Base-by-base conservation (phyloP, 805 yeast species). In the Schwanniomyces polymorphus region DNA sequence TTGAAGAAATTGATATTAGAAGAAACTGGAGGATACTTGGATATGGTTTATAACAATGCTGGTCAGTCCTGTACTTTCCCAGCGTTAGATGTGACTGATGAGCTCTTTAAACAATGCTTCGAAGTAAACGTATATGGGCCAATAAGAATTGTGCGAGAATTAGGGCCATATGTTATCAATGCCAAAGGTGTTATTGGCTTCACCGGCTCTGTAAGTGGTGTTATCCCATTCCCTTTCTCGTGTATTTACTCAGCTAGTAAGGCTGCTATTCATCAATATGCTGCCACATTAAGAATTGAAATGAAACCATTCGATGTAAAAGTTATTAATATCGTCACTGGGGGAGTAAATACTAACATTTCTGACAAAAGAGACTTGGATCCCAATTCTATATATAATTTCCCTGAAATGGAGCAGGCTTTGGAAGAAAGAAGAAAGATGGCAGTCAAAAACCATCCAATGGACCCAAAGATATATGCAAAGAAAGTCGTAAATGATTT, bases 221-320 rank as follows among this genome's bases (percentile, higher is more conserved):
- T 80, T 12, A 65, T 77, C 10, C 83, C 88, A 2, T 82, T 87
- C 68, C 95, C 95, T 23, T 86, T 83, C 62, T 81, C 85, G 0
- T 73, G 85, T 11, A 70, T 82, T 27, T 88, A 88, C 59, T 76
- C 84, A 27, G 75, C 91, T 1, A 63, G 86, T 1, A 88, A 88
- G 57, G 89, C 91, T 5, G 91, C 92, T 0, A 81, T 88, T 47
- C 89, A 86, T 53, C 84, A 80, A 54, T 88, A 82, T 58, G 86
- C 89, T 0, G 76, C 80, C 35, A 76, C 76, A 2, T 66, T 88
- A 46, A 78, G 84, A 44, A 59, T 83, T 23, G 96, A 88, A 63
- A 61, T 88, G 76, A 79, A 80, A 59, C 86, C 89, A 3, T 84
- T 86, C 56, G 86, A 78, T 12, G 92, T 88, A 5, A 73, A 81